phyloP scores from a whole-genome alignment of 768 basidiomycete species.

The Lactarius sp. region DNA sequence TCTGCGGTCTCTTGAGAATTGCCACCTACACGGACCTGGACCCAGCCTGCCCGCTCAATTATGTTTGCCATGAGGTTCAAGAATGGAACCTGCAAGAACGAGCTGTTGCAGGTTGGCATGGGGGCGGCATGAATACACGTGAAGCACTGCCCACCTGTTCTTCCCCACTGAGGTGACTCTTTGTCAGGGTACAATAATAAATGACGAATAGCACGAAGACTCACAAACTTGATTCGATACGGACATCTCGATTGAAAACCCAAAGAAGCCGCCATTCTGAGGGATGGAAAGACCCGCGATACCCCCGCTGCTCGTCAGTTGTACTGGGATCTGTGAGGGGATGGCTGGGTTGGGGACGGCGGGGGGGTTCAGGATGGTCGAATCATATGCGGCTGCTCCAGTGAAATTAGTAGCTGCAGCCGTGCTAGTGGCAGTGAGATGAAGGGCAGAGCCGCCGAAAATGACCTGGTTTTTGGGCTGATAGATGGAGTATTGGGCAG shows the following conservation, averaged over 20 bases:
- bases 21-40: slow-evolving; percentile 67
- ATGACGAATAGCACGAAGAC: slow-evolving; percentile 28
- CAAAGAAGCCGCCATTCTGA: slow-evolving; percentile 54
- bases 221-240: slow-evolving; percentile 62
- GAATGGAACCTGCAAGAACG: slow-evolving; percentile 55
- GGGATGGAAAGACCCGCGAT: slow-evolving; percentile 37
- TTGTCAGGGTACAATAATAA: not conserved
- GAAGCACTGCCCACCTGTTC: slow-evolving; percentile 30
- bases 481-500: slow-evolving; percentile 12
- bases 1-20: slow-evolving; percentile 70
- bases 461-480: slow-evolving; percentile 25
- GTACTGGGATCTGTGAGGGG: slow-evolving; percentile 41
- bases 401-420: slow-evolving; percentile 42
- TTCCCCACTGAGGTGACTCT: slow-evolving; percentile 41
- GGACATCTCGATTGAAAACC: slow-evolving; percentile 75
- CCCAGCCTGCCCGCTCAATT: slow-evolving; percentile 53
- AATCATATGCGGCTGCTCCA: slow-evolving; percentile 48
- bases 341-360: slow-evolving; percentile 44
- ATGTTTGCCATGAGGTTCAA: slow-evolving; percentile 75
- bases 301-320: slow-evolving; percentile 32
- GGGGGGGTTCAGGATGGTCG: slow-evolving; percentile 47
- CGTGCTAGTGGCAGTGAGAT: slow-evolving; percentile 22
- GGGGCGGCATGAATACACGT: not conserved
- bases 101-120: slow-evolving; percentile 31
- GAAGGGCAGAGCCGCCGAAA: slow-evolving; percentile 16